Base-by-base conservation (phyloP, 768 basidiomycete species). In the Leccinum pellstonianum region DNA sequence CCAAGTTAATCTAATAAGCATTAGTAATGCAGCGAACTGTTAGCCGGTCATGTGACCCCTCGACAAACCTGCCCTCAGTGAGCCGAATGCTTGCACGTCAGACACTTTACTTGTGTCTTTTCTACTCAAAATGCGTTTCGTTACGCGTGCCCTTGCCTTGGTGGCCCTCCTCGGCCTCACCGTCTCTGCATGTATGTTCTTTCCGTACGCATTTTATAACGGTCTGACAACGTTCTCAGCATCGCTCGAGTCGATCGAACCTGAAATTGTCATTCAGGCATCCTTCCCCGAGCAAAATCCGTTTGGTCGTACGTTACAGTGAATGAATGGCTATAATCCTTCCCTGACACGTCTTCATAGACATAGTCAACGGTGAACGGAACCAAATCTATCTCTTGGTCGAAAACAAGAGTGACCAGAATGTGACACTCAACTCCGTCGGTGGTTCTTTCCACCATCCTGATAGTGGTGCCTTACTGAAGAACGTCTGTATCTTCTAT, bases 281-380 rank as follows among this genome's bases (percentile, higher is more conserved):
- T 76, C 80, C 7, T 93, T 91, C 71, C 83, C 85, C 15, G 87
- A 90, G 63, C 77, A 78, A 52, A 92, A 93, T 68, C 81, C 84
- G 1, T 91, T 92, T 66, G 87, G 86, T 66, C 88, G 91, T 91
- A 72, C 63, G 90, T 82, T 53, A 55, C 21, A 43, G 33, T 19
- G 19, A 48, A 23, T 19, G 19, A 43, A 27, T 2, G 3, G 14
- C 1, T 25, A 2, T 54, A 66, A 64, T 23, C 63, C 55, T 49
- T 8, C 7, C 37, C 38, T 68, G 41, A 66, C 56, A 41, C 48
- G n/a, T 56, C 21, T 33, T 41, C 62, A n/a, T 67, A 93, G 91
- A 92, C 60, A 77, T 93, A 52, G 85, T 93, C 33, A 94, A 94
- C 65, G 91, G 91, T 59, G 89, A 91, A 78, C 84, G 81, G 68